phyloP scores from a whole-genome alignment of 148 eudicot genomes.

The Diospyros kaki region DNA sequence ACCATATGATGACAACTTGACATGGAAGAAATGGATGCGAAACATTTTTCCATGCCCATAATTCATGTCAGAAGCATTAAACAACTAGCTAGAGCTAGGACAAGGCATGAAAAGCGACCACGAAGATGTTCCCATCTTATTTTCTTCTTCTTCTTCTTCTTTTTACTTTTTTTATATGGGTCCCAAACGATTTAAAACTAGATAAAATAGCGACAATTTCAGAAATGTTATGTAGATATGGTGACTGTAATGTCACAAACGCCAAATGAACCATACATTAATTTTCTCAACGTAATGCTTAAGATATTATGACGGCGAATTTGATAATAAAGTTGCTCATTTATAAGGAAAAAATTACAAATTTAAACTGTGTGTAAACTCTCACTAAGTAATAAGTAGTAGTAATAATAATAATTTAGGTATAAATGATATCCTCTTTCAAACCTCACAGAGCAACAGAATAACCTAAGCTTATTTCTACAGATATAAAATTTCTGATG shows the following conservation, averaged over 20 bases:
- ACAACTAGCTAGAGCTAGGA: background rate
- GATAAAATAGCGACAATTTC: background rate
- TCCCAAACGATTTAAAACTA: background rate
- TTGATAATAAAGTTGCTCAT: too few species aligned
- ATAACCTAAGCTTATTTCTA: background rate
- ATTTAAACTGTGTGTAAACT: too few species aligned
- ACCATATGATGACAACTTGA: background rate
- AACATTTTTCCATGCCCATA: background rate
- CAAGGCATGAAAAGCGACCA: background rate
- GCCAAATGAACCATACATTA: too few species aligned
- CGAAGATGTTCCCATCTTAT: background rate
- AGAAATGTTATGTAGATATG: background rate
- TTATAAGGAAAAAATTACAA: too few species aligned
- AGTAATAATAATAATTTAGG: too few species aligned
- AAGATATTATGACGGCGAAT: background rate
- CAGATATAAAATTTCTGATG: background rate
- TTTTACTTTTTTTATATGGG: too few species aligned
- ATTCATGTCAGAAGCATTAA: background rate
- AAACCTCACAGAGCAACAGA: too few species aligned
- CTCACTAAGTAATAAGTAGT: too few species aligned
- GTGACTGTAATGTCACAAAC: too few species aligned
- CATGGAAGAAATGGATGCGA: background rate
- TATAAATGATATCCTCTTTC: too few species aligned
- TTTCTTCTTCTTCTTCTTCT: background rate
- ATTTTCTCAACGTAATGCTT: background rate